Percentiles rank a stretch among this genome's conserved stretches.
Evolutionary conservation across 345 rosid species (phyloP).

Genomic region (Moricandia moricandioides): DNA sequence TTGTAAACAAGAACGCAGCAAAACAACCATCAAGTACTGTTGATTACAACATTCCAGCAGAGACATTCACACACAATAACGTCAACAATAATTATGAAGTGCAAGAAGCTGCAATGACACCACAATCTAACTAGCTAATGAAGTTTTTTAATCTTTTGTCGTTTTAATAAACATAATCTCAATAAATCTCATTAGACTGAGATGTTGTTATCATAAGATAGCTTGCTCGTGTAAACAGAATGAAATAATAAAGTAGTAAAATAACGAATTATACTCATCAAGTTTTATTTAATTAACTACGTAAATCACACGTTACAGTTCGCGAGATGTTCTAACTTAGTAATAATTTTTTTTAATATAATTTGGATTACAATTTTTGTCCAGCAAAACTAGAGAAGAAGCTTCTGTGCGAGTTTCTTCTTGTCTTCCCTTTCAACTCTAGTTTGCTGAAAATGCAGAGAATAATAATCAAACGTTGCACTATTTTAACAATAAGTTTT

Average conservation of each 20-base stretch:
- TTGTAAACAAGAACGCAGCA: constrained; percentile 9
- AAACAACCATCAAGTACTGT: neutral
- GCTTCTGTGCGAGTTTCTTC: neutral
- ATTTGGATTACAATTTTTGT: neutral
- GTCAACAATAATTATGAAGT: constrained; percentile 7
- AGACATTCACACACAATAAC: constrained; percentile 14
- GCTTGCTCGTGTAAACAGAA: neutral
- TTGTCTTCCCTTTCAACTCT: neutral
- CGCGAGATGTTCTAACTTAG: neutral
- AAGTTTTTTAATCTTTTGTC: neutral
- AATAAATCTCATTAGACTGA: neutral
- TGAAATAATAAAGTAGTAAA: neutral
- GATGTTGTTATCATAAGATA: neutral
- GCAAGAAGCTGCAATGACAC: constrained; percentile 33
- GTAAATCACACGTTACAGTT: neutral
- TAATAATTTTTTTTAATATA: neutral
- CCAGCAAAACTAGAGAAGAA: neutral
- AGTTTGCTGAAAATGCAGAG: neutral
- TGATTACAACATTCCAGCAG: constrained; percentile 16
- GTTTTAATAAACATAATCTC: neutral
- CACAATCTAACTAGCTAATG: constrained; percentile 23
- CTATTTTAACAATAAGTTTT: neutral
- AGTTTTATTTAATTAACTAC: neutral
- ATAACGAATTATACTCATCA: neutral
- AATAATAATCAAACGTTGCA: neutral